Percentiles rank a stretch among this genome's conserved stretches.
Evolutionary conservation across 2,329 filamentous ascomycete species (phyloP).

Genomic region (Botryosphaeria dothidea): DNA sequence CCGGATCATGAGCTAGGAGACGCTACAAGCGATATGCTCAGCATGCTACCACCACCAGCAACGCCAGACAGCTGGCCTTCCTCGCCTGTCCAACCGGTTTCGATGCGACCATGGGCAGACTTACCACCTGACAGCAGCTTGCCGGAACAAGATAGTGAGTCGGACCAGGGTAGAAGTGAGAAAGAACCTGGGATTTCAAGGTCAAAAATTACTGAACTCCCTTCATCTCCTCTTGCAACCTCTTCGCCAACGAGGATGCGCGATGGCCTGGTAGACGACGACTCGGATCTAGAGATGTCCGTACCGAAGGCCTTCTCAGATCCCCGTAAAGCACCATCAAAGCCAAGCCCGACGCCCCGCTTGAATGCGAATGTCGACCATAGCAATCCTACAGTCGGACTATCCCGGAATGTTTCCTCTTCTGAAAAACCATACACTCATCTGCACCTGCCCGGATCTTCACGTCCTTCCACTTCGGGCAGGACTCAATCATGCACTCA

Average conservation of each 20-base stretch:
- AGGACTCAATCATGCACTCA: background rate
- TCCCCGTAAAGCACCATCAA: background rate
- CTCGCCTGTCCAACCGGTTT: background rate
- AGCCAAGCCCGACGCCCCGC: background rate
- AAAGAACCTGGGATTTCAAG: background rate
- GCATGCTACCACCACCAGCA: background rate
- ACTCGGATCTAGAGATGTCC: background rate
- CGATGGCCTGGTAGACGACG: background rate
- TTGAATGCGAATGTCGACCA: too few relatives aligned
- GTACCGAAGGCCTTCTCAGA: background rate
- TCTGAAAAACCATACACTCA: background rate
- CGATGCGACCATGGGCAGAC: background rate
- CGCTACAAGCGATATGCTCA: background rate
- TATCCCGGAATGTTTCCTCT: background rate
- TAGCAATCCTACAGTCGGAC: too few relatives aligned
- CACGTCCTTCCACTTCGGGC: background rate
- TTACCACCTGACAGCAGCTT: conserved; percentile 4
- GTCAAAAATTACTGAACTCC: background rate
- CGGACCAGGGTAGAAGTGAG: too few relatives aligned
- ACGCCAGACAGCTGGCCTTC: background rate
- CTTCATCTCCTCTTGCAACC: background rate
- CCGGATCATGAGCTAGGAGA: background rate
- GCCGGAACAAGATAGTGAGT: background rate
- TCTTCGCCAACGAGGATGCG: background rate
- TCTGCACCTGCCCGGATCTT: background rate